phyloP scores from a whole-genome alignment of 495 filamentous ascomycete species.

The Xylaria sp. region DNA sequence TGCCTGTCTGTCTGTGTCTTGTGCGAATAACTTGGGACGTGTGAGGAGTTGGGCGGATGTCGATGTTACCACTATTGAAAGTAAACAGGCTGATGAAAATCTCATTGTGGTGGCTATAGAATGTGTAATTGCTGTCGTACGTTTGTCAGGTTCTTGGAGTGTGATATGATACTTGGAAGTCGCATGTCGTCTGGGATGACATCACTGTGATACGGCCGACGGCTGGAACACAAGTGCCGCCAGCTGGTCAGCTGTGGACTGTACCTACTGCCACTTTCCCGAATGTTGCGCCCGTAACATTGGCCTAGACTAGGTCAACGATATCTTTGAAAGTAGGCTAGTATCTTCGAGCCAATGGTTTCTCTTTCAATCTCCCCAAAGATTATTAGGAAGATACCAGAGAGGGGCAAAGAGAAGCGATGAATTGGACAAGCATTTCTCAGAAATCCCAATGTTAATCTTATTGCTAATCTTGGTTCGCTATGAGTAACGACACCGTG shows the following conservation, averaged over 20 bases:
- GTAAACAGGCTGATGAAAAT: constrained; percentile 24
- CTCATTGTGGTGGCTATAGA: constrained; percentile 30
- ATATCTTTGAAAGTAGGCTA: too few relatives aligned
- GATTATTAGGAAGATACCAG: too few relatives aligned
- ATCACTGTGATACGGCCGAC: constrained; percentile 1
- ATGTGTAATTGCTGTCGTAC: neutral
- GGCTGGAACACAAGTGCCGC: neutral
- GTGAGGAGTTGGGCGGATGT: constrained; percentile 31
- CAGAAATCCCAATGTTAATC: neutral
- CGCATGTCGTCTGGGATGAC: constrained; percentile 7
- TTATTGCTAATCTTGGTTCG: neutral
- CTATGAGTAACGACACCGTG: neutral
- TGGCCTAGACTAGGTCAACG: neutral
- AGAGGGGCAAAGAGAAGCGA: neutral
- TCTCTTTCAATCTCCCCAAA: too few relatives aligned
- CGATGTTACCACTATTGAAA: constrained; percentile 30
- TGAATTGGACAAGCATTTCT: neutral
- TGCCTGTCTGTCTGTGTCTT: constrained; percentile 34
- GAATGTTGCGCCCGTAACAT: neutral
- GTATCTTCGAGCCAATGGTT: neutral
- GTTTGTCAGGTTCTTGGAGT: neutral
- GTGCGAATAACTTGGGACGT: constrained; percentile 23
- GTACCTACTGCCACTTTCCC: neutral
- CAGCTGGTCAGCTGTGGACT: neutral
- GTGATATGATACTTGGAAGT: constrained; percentile 16